phyloP scores from a whole-genome alignment of 306 rosid genomes.

The Geum urbanum region DNA sequence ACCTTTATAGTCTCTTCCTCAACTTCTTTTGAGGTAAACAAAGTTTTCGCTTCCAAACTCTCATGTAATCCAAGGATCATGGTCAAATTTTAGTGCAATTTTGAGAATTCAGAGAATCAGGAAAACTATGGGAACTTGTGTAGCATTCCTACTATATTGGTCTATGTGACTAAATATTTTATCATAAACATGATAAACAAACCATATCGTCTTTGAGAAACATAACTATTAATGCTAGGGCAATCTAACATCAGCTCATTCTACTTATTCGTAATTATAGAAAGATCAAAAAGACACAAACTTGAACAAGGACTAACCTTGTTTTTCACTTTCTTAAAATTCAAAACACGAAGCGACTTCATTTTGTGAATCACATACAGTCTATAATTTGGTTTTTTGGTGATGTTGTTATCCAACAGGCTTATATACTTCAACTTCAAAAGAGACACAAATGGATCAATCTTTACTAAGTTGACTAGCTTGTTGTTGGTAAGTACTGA shows the following conservation, averaged over 20 bases:
- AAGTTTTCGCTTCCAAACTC: slow-evolving; percentile 71
- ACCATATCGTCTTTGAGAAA: not conserved
- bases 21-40: slow-evolving; percentile 65
- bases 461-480: slow-evolving; percentile 87
- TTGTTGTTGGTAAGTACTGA: slow-evolving; percentile 88
- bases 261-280: not conserved
- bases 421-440: slow-evolving; percentile 74
- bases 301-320: slow-evolving; percentile 40
- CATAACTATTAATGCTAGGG: not conserved
- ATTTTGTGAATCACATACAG: slow-evolving; percentile 76
- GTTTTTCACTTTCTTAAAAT: slow-evolving; percentile 75
- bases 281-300: not conserved
- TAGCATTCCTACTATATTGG: not conserved
- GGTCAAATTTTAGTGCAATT: slow-evolving; percentile 7
- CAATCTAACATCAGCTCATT: slow-evolving; percentile 3
- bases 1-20: slow-evolving; percentile 63
- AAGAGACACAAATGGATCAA: slow-evolving; percentile 78
- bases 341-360: slow-evolving; percentile 71
- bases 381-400: slow-evolving; percentile 81
- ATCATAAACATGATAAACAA: not conserved
- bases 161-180: not conserved
- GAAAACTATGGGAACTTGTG: not conserved
- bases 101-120: not conserved
- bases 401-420: slow-evolving; percentile 78
- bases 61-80: slow-evolving; percentile 46